Base-by-base conservation (phyloP, 1,284 basidiomycete species). In the Microbotryum lychnidis-dioicae region DNA sequence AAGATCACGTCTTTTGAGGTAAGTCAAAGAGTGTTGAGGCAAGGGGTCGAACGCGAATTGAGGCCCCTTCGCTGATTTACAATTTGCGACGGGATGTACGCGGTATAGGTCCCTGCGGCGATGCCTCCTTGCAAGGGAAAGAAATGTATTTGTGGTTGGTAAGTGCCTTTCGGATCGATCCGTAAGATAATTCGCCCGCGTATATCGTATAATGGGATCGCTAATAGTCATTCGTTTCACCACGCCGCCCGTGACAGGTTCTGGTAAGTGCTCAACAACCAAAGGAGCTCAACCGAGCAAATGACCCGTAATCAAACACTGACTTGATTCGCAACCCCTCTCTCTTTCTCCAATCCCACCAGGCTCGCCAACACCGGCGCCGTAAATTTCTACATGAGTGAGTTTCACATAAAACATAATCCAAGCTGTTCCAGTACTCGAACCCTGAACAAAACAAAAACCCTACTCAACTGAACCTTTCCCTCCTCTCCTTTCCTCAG, bases 51-150 rank as follows among this genome's bases (percentile, higher is more conserved):
- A 33, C 20, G 21, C 9, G 9, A 37, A 7, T 16, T 16, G 50
- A 18, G 27, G 18, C 25, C 21, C 21, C 5, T 18, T 25, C 7
- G n/a, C 37, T 44, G 33, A 42, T 33, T 25, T 25, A 25, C 3
- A 4, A 25, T 25, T 51, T 56, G 25, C 37, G 8, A 44, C 37
- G 27, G 9, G 12, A 16, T 44, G 16, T 27, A 6, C 14, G 14
- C 7, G 6, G 10, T 25, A 57, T 25, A 57, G 44, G 46, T 68
- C 20, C 67, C 67, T 3, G 62, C 62, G 6, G 50, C 42, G 29
- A 67, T 69, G 63, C 67, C 67, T 3, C 29, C 55, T 3, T 69
- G 67, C 47, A 58, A 58, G 20, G 64, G 64, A 6, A 45, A 50
- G 18, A 61, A 68, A 46, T 68, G 64, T 46, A 66, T 68, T 21